Percentiles rank a stretch among this genome's conserved stretches.
Conservation (phyloP, 2,329 filamentous ascomycete genomes). For the Bipolaris zeicola region DNA sequence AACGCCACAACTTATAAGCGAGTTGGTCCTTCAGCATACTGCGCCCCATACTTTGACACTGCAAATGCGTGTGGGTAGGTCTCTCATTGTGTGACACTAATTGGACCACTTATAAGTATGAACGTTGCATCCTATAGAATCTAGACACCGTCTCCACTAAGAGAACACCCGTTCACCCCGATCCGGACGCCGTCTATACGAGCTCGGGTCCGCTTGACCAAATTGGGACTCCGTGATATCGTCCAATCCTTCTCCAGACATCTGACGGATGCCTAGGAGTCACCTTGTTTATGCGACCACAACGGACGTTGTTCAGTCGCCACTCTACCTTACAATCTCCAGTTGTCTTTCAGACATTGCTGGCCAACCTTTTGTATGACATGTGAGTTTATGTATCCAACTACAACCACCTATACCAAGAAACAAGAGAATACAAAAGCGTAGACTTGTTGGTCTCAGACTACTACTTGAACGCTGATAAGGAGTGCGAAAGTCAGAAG, state of each 20-base stretch:
- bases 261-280: neutral
- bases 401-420: neutral
- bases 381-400: neutral
- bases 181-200: conserved; percentile 2
- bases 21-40: conserved; percentile 22
- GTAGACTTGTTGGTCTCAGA: too few species aligned
- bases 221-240: neutral
- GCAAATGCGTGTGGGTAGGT: neutral
- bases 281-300: neutral
- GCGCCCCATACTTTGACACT: conserved; percentile 7
- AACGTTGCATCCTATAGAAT: neutral
- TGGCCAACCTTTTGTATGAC: neutral
- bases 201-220: neutral
- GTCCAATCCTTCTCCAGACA: neutral
- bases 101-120: neutral
- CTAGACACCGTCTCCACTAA: neutral
- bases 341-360: neutral
- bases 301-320: neutral
- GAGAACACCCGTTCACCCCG: neutral
- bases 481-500: neutral
- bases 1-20: conserved; percentile 22
- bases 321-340: neutral
- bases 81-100: neutral
- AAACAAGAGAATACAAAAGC: neutral
- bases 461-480: neutral